Conservation (phyloP, 306 rosid species). For the Chamaecrista fasciculata region DNA sequence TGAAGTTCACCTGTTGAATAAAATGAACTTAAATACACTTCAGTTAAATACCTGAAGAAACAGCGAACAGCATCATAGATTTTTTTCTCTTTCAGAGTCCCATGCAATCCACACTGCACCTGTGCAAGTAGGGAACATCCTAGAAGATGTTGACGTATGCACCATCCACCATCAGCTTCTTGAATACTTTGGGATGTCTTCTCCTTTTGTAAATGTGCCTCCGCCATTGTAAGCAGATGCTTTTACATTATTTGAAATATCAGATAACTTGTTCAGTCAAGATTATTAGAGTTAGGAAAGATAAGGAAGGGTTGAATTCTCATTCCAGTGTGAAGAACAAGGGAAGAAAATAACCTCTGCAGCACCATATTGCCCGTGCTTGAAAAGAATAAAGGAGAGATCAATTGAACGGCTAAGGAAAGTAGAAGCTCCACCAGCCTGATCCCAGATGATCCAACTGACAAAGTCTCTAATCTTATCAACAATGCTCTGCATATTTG, state of each 20-base stretch:
- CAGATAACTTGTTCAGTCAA: conserved; percentile 32
- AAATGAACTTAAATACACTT: too few relatives aligned
- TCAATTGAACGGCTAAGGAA: conserved; percentile 73
- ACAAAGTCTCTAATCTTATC: conserved; percentile 54
- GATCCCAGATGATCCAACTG: conserved; percentile 85
- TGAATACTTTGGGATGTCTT: conserved; percentile 77
- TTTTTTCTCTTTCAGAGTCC: conserved; percentile 67
- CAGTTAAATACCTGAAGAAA: conserved; percentile 70
- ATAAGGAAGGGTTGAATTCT: neutral
- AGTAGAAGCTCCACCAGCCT: conserved; percentile 57
- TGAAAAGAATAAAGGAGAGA: conserved; percentile 76
- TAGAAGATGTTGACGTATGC: conserved; percentile 81
- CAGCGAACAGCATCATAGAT: conserved; percentile 76
- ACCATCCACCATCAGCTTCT: conserved; percentile 85
- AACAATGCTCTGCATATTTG: conserved; percentile 44
- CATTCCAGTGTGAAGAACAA: neutral
- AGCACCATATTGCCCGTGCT: conserved; percentile 80
- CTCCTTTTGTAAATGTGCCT: conserved; percentile 75
- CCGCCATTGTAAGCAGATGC: conserved; percentile 70
- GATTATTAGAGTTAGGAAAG: conserved; percentile 1
- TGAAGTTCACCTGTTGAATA: too few relatives aligned
- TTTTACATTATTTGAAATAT: conserved; percentile 37
- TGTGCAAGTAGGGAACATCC: conserved; percentile 92
- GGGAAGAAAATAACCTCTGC: conserved; percentile 65
- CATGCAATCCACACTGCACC: conserved; percentile 68